phyloP scores from a whole-genome alignment of 139 green algal genomes.

The Edaphochlamys debaryana region DNA sequence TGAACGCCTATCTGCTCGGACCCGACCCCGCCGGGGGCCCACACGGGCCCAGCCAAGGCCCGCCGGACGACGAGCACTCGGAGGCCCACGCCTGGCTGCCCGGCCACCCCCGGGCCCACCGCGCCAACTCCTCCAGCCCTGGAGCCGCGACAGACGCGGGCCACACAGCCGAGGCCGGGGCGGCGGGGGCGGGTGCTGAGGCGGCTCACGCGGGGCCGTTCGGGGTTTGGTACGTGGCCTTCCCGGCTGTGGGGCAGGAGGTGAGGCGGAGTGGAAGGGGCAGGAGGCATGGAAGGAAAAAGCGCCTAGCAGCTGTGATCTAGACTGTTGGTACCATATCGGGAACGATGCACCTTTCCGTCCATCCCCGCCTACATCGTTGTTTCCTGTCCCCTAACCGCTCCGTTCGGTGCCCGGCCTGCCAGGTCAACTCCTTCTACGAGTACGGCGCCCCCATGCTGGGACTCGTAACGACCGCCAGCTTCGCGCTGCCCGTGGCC shows the following conservation, averaged over 20 bases:
- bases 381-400: too few species aligned
- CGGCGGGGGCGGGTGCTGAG: neutral
- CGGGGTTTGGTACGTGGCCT: conserved; percentile 6
- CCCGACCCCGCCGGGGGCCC: neutral
- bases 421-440: conserved; percentile 30
- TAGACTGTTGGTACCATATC: too few species aligned
- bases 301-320: too few species aligned
- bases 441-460: conserved; percentile 28
- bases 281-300: too few species aligned
- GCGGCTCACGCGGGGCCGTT: neutral
- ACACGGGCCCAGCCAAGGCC: too few species aligned
- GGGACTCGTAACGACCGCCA: conserved; percentile 12
- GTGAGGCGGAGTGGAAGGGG: neutral
- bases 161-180: neutral
- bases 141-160: neutral
- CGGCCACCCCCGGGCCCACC: neutral
- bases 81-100: conserved; percentile 23
- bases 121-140: too few species aligned
- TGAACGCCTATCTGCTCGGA: conserved; percentile 8
- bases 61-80: neutral
- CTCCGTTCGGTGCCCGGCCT: neutral
- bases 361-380: too few species aligned
- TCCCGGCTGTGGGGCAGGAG: conserved; percentile 19
- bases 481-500: conserved; percentile 20
- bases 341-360: too few species aligned